Evolutionary conservation across 148 eudicot genomes (phyloP).

Genomic region (Persicaria tinctoria): DNA sequence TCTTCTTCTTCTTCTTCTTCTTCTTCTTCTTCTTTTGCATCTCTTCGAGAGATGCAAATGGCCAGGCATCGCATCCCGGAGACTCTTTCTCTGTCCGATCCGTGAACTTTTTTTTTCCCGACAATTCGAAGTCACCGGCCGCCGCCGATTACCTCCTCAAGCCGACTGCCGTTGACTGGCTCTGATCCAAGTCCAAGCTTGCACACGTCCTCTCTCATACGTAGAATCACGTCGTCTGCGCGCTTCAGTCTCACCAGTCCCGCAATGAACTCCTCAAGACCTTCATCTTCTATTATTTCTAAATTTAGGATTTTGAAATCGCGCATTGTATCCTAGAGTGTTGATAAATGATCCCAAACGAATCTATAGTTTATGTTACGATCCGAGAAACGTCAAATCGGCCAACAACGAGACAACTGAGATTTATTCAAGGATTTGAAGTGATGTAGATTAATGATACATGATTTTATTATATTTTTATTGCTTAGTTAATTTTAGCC

Average conservation of each 20-base stretch:
- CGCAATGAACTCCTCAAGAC: slow-evolving; percentile 30
- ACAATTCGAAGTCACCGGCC: slow-evolving; percentile 48
- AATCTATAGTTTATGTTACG: not conserved
- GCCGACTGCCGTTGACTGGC: slow-evolving; percentile 90
- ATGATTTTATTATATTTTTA: no score
- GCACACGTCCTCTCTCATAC: slow-evolving; percentile 60
- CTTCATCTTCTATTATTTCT: slow-evolving; percentile 27
- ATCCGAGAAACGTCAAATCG: no score
- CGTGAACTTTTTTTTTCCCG: slow-evolving; percentile 36
- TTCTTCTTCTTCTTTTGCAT: no score
- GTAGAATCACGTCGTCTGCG: slow-evolving; percentile 58
- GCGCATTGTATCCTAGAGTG: not conserved
- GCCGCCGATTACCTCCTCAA: slow-evolving; percentile 57
- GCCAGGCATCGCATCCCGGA: slow-evolving; percentile 88
- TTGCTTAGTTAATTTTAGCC: no score
- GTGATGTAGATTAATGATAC: no score
- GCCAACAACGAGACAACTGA: no score
- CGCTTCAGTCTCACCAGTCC: slow-evolving; percentile 25
- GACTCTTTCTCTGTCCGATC: slow-evolving; percentile 55
- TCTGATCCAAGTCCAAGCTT: slow-evolving; percentile 52
- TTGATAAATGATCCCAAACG: not conserved
- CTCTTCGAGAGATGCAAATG: slow-evolving; percentile 21
- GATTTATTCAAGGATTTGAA: no score
- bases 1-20: no score
- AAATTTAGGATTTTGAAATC: not conserved